These are phyloP conservation scores for Xylariaceae sp. DNA, from an alignment of 2,329 filamentous ascomycete species.

Conservation along the genomic window DNA sequence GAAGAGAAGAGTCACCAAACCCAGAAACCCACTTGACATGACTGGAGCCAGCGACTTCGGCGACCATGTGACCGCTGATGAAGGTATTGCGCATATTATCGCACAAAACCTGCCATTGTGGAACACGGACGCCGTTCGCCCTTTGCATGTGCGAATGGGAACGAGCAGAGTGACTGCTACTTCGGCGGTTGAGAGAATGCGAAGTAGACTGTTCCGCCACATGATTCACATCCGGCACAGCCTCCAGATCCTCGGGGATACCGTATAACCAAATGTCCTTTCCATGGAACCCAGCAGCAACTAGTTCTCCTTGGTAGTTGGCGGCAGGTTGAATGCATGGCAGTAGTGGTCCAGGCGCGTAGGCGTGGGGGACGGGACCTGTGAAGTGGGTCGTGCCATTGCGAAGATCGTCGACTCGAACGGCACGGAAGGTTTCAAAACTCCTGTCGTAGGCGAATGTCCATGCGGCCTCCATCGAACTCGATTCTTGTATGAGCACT, in stretches of 20 bases:
- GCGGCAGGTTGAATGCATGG: conserved; percentile 66
- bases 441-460: conserved; percentile 72
- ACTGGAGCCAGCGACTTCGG: conserved; percentile 60
- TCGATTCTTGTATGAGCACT: conserved; percentile 58
- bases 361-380: conserved; percentile 54
- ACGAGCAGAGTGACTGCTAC: conserved; percentile 39
- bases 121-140: conserved; percentile 39
- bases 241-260: conserved; percentile 66
- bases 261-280: conserved; percentile 76
- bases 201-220: conserved; percentile 28
- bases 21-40: conserved; percentile 67
- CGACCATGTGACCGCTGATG: conserved; percentile 60
- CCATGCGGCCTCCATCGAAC: conserved; percentile 64
- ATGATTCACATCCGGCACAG: conserved; percentile 43
- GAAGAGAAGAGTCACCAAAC: conserved; percentile 42
- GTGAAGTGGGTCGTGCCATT: conserved; percentile 78
- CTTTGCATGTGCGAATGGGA: conserved; percentile 37
- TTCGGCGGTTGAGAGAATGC: conserved; percentile 34
- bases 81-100: conserved; percentile 67
- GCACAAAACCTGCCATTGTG: conserved; percentile 64
- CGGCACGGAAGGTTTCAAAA: conserved; percentile 72
- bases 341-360: conserved; percentile 52
- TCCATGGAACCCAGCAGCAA: conserved; percentile 67
- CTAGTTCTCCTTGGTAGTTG: conserved; percentile 64
- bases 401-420: conserved; percentile 67